Evolutionary conservation across 1,284 basidiomycete genomes (phyloP).

Genomic region (Phenoliferia sp.): DNA sequence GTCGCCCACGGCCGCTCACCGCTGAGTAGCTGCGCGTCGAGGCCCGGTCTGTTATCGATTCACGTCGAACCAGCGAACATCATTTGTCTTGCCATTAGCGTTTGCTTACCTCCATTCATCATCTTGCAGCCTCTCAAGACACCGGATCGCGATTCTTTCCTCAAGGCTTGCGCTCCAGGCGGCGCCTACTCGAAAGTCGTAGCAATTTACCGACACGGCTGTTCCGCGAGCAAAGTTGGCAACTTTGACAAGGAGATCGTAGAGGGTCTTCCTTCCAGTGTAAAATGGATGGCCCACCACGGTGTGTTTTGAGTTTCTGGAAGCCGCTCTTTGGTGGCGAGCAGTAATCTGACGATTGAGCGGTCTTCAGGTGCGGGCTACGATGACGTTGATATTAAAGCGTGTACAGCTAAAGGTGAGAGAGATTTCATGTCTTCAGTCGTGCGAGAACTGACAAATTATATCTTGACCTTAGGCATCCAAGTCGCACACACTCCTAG

Average conservation of each 20-base stretch:
- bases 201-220: slow-evolving; percentile 74
- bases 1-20: too few species aligned
- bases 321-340: neutral
- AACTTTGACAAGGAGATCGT: slow-evolving; percentile 75
- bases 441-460: too few species aligned
- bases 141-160: slow-evolving; percentile 60
- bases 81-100: neutral
- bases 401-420: slow-evolving; percentile 63
- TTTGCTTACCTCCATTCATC: neutral
- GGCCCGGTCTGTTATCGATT: too few species aligned
- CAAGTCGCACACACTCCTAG: slow-evolving; percentile 83
- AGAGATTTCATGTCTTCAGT: slow-evolving; percentile 9
- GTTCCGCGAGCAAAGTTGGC: slow-evolving; percentile 52
- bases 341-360: neutral
- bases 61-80: too few species aligned
- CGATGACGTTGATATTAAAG: slow-evolving; percentile 57
- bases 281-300: slow-evolving; percentile 85
- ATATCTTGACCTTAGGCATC: slow-evolving; percentile 63
- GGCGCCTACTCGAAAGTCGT: slow-evolving; percentile 65
- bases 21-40: too few species aligned
- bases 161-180: slow-evolving; percentile 56
- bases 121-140: slow-evolving; percentile 58
- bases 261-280: slow-evolving; percentile 56
- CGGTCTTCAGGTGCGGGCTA: slow-evolving; percentile 60
- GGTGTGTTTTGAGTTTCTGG: neutral